These are phyloP conservation scores for Wallacemonas rigidus DNA, from an alignment of 208 protist genomes.

Conservation along the genomic window DNA sequence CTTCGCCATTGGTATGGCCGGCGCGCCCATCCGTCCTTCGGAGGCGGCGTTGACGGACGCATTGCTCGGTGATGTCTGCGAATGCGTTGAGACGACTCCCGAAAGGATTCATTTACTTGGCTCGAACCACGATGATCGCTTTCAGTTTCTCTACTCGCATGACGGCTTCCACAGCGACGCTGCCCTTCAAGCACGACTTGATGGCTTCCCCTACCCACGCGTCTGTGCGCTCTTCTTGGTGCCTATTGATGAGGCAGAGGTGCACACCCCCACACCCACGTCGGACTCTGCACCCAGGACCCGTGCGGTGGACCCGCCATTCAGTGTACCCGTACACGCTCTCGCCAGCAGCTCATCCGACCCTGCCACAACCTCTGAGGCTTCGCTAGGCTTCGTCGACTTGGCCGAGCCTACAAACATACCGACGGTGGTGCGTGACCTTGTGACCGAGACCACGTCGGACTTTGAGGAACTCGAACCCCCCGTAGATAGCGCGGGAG, in stretches of 20 bases:
- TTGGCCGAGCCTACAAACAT: background rate
- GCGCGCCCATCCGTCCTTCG: background rate
- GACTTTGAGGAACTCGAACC: conserved; percentile 3
- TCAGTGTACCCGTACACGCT: background rate
- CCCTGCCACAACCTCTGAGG: background rate
- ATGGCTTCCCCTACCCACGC: conserved; percentile 12
- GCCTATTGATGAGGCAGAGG: background rate
- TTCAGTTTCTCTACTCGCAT: conserved; percentile 14
- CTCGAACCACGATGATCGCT: conserved; percentile 11
- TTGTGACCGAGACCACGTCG: background rate
- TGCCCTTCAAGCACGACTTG: conserved; percentile 1
- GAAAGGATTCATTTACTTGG: background rate
- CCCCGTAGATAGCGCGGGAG: background rate
- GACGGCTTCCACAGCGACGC: conserved; percentile 11
- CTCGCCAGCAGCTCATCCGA: background rate
- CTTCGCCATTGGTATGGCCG: conserved; percentile 16
- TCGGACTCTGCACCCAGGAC: background rate
- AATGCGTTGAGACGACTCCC: conserved; percentile 10
- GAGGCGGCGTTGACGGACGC: background rate
- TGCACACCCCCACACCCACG: background rate
- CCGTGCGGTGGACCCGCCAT: background rate
- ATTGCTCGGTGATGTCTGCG: conserved; percentile 9
- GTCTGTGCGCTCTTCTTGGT: conserved; percentile 12
- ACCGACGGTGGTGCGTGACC: background rate
- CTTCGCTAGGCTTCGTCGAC: background rate